These are phyloP conservation scores for Penicillium hesseltinei DNA, from an alignment of 2,329 filamentous ascomycete species.

Conservation along the genomic window DNA sequence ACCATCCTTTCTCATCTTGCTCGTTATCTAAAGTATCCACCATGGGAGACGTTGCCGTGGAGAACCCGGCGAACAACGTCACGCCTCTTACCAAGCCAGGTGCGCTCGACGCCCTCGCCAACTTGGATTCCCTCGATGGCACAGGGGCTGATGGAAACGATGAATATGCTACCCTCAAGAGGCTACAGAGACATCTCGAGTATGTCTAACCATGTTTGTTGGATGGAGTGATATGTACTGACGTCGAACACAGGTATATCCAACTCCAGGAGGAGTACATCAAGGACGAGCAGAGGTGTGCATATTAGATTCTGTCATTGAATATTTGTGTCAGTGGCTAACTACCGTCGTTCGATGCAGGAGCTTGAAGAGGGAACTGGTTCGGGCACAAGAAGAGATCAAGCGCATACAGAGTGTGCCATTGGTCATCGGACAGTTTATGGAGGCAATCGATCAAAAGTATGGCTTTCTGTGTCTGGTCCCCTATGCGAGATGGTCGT, in stretches of 20 bases:
- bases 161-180: slow-evolving; percentile 94
- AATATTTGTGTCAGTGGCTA: slow-evolving; percentile 11
- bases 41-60: slow-evolving; percentile 87
- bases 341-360: slow-evolving; percentile 43
- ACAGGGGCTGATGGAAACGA: slow-evolving; percentile 77
- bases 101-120: slow-evolving; percentile 75
- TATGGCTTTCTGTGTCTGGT: slow-evolving; percentile 46
- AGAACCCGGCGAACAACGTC: slow-evolving; percentile 72
- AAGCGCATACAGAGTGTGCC: slow-evolving; percentile 99
- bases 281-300: slow-evolving; percentile 95
- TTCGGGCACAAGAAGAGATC: slow-evolving; percentile 97
- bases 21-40: slow-evolving; percentile 17
- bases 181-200: slow-evolving; percentile 93
- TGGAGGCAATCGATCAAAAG: slow-evolving; percentile 99
- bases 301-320: not conserved
- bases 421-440: slow-evolving; percentile 97
- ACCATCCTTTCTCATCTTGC: not conserved
- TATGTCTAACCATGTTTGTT: slow-evolving; percentile 47
- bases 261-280: slow-evolving; percentile 99
- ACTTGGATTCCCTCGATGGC: slow-evolving; percentile 86
- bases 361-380: slow-evolving; percentile 94
- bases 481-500: not conserved
- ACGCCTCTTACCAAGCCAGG: slow-evolving; percentile 78
- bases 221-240: slow-evolving; percentile 15
- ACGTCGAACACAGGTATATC: slow-evolving; percentile 65